phyloP scores from a whole-genome alignment of 805 yeast genomes.

The Wickerhamiella sergipiensis region DNA sequence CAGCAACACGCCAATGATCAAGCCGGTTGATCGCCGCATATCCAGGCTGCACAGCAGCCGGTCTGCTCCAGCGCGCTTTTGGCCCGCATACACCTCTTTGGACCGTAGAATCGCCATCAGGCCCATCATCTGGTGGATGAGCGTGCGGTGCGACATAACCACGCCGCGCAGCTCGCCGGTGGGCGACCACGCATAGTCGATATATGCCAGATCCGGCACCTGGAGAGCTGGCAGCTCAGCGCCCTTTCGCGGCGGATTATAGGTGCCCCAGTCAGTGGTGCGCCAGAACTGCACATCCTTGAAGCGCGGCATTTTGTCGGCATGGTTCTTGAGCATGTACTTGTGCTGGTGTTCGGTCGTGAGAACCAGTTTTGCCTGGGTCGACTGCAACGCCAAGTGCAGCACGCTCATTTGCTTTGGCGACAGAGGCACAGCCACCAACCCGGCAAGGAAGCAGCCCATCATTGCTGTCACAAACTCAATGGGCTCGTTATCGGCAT shows the following conservation, averaged over 20 bases:
- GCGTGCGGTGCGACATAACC: conserved; percentile 77
- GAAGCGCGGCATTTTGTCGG: conserved; percentile 50
- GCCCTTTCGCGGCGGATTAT: conserved; percentile 42
- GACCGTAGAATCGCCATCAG: conserved; percentile 49
- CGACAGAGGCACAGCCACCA: conserved; percentile 87
- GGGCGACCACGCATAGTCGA: conserved; percentile 82
- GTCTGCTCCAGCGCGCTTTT: conserved; percentile 21
- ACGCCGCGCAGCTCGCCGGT: conserved; percentile 88
- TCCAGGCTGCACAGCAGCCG: conserved; percentile 54
- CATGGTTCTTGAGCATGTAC: conserved; percentile 51
- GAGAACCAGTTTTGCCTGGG: conserved; percentile 65
- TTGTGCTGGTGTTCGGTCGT: conserved; percentile 70
- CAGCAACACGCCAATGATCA: conserved; percentile 66
- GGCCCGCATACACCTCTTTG: conserved; percentile 28
- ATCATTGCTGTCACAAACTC: conserved; percentile 77
- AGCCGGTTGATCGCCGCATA: conserved; percentile 69
- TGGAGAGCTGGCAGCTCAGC: conserved; percentile 51
- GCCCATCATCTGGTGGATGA: conserved; percentile 76
- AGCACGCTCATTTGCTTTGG: conserved; percentile 31
- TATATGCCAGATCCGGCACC: conserved; percentile 77
- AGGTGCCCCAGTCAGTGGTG: conserved; percentile 76
- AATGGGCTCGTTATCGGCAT: conserved; percentile 67
- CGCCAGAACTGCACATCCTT: conserved; percentile 61
- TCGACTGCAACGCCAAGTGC: conserved; percentile 28
- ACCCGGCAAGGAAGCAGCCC: conserved; percentile 88